A percentile compares a stretch with the other conserved stretches of the same genome.
These are phyloP conservation scores for Massarina eburnea DNA, from an alignment of 2,329 filamentous ascomycete species.

Conservation along the genomic window DNA sequence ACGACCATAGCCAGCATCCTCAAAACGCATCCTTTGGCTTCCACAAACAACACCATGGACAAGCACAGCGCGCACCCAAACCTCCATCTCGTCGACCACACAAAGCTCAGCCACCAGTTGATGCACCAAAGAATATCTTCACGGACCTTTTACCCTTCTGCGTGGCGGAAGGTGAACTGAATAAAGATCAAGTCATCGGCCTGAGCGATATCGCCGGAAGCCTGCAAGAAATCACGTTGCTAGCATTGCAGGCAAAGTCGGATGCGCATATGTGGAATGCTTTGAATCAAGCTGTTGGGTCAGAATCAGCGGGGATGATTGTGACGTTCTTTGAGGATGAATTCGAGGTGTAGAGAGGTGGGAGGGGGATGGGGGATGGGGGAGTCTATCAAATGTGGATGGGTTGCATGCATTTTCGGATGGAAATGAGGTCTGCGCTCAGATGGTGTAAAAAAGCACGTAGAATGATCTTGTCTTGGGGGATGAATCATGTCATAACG, in stretches of 20 bases:
- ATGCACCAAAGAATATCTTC: constrained; percentile 10
- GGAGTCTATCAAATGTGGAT: not conserved
- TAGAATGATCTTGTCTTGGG: too few species aligned
- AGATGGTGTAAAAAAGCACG: too few species aligned
- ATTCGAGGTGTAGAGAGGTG: constrained; percentile 23
- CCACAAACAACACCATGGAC: not conserved
- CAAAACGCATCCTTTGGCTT: not conserved
- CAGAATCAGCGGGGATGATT: constrained; percentile 17
- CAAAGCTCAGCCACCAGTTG: not conserved
- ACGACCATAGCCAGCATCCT: not conserved
- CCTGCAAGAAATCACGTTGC: constrained; percentile 32
- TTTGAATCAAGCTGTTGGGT: constrained; percentile 28
- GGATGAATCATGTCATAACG: too few species aligned
- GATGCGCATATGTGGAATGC: constrained; percentile 14
- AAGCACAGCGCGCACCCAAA: not conserved
- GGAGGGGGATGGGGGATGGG: not conserved
- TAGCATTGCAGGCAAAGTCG: constrained; percentile 24
- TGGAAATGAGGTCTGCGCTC: too few species aligned
- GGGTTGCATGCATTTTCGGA: too few species aligned
- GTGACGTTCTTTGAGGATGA: constrained; percentile 38
- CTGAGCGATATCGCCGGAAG: constrained; percentile 38
- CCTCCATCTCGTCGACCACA: not conserved
- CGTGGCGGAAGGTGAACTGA: constrained; percentile 22
- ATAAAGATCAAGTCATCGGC: constrained; percentile 26
- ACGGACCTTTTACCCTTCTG: constrained; percentile 34